Evolutionary conservation across 495 filamentous ascomycete species (phyloP).

Genomic region (Lasiosphaeriaceae sp.): DNA sequence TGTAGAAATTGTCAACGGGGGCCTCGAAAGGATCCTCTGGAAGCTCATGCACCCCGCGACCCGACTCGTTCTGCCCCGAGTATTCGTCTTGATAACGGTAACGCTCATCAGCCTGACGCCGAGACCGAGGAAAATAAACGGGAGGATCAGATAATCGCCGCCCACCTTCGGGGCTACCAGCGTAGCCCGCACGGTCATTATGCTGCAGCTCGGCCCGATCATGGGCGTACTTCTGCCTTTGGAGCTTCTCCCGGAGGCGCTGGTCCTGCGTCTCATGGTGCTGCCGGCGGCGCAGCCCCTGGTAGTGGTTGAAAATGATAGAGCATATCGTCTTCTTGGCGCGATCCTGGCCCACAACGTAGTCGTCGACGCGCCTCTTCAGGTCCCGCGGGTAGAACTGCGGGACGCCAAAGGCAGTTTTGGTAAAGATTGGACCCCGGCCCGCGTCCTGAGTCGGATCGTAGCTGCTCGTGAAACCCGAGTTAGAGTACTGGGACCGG

Average conservation of each 20-base stretch:
- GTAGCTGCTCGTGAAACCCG: conserved; percentile 68
- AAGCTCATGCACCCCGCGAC: conserved; percentile 36
- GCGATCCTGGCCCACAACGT: conserved; percentile 91
- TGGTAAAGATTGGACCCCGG: conserved; percentile 47
- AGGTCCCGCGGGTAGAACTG: conserved; percentile 75
- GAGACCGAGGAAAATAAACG: conserved; percentile 17
- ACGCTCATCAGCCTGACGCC: conserved; percentile 28
- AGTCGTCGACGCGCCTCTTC: conserved; percentile 90
- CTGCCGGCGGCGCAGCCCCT: conserved; percentile 74
- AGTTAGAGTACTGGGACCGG: conserved; percentile 37
- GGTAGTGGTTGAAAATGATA: conserved; percentile 97
- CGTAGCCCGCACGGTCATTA: conserved; percentile 22
- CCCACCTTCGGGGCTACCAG: conserved; percentile 45
- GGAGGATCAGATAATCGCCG: conserved; percentile 23
- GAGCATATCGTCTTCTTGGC: conserved; percentile 94
- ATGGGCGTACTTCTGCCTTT: conserved; percentile 41
- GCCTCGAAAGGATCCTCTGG: conserved; percentile 15
- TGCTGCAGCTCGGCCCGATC: conserved; percentile 32
- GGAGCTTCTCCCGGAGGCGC: conserved; percentile 49
- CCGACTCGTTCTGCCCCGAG: conserved; percentile 64
- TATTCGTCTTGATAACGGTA: conserved; percentile 64
- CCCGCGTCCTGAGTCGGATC: conserved; percentile 57
- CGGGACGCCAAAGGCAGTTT: conserved; percentile 55
- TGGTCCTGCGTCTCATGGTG: conserved; percentile 76
- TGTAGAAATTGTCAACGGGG: conserved; percentile 31